Percentiles rank a stretch among this genome's conserved stretches.
Evolutionary conservation across 805 yeast species (phyloP).

Genomic region (Wickerhamomyces ciferrii): DNA sequence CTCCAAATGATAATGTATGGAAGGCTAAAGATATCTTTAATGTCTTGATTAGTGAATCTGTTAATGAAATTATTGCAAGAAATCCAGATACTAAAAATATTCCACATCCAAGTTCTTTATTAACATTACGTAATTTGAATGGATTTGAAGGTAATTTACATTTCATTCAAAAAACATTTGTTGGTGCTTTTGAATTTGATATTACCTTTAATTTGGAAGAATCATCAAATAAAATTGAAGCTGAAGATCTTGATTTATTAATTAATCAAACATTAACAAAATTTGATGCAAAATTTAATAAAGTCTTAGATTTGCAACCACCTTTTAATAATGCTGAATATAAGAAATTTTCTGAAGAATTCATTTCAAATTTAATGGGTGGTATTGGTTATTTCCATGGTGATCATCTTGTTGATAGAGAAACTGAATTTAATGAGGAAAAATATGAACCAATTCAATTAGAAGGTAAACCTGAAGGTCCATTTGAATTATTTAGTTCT

Average conservation of each 20-base stretch:
- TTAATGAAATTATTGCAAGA: slow-evolving; percentile 36
- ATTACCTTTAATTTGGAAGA: slow-evolving; percentile 49
- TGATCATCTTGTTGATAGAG: slow-evolving; percentile 73
- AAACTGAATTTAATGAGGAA: slow-evolving; percentile 62
- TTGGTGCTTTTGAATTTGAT: slow-evolving; percentile 73
- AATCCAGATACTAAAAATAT: slow-evolving; percentile 16
- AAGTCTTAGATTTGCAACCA: slow-evolving; percentile 41
- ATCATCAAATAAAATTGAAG: slow-evolving; percentile 34
- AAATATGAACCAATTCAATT: slow-evolving; percentile 49
- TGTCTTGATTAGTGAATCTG: slow-evolving; percentile 64
- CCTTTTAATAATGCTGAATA: slow-evolving; percentile 47
- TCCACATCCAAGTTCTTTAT: slow-evolving; percentile 36
- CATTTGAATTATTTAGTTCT: slow-evolving; percentile 68
- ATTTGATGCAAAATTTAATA: slow-evolving; percentile 49
- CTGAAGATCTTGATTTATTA: slow-evolving; percentile 19
- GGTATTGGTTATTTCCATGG: slow-evolving; percentile 90
- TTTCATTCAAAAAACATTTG: slow-evolving; percentile 68
- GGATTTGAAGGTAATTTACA: slow-evolving; percentile 73
- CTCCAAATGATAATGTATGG: slow-evolving; percentile 76
- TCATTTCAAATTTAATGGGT: slow-evolving; percentile 79
- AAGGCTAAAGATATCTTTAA: slow-evolving; percentile 70
- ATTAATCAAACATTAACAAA: slow-evolving; percentile 14
- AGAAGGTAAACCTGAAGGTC: slow-evolving; percentile 64
- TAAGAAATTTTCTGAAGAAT: slow-evolving; percentile 63
- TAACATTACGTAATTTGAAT: slow-evolving; percentile 53